Evolutionary conservation across 345 rosid species (phyloP).

Genomic region (Pistacia atlantica): DNA sequence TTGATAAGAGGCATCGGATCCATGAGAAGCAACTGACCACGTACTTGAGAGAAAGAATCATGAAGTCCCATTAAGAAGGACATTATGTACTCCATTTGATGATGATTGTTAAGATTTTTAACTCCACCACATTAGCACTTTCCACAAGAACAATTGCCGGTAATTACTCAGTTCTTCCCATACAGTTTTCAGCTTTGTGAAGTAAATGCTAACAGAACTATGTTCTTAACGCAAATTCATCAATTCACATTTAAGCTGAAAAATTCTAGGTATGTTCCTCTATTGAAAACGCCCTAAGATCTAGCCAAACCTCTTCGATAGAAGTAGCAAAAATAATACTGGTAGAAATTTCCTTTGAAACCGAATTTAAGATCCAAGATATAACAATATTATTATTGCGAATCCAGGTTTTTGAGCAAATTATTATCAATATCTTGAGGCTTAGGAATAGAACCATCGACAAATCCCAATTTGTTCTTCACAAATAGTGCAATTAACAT

Average conservation of each 20-base stretch:
- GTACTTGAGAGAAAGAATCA: not conserved
- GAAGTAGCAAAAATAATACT: not conserved
- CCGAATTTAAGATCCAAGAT: not conserved
- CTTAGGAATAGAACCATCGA: not conserved
- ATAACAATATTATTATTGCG: no score
- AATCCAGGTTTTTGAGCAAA: no score
- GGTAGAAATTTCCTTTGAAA: not conserved
- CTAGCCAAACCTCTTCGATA: not conserved
- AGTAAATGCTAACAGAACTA: not conserved
- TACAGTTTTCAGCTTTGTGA: not conserved
- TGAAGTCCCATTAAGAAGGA: not conserved
- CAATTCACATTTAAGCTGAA: not conserved
- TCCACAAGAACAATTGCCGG: not conserved
- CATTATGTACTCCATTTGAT: not conserved
- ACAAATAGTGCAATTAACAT: not conserved
- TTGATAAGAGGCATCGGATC: not conserved
- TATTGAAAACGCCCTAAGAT: not conserved
- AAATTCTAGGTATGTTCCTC: not conserved
- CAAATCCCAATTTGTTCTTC: not conserved
- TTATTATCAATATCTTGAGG: not conserved
- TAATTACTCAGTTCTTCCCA: not conserved
- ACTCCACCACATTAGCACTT: not conserved
- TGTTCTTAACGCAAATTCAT: not conserved
- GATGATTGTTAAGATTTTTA: not conserved
- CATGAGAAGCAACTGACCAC: not conserved